phyloP scores from a whole-genome alignment of 2,329 filamentous ascomycete species.

The Passalora sequoiae region DNA sequence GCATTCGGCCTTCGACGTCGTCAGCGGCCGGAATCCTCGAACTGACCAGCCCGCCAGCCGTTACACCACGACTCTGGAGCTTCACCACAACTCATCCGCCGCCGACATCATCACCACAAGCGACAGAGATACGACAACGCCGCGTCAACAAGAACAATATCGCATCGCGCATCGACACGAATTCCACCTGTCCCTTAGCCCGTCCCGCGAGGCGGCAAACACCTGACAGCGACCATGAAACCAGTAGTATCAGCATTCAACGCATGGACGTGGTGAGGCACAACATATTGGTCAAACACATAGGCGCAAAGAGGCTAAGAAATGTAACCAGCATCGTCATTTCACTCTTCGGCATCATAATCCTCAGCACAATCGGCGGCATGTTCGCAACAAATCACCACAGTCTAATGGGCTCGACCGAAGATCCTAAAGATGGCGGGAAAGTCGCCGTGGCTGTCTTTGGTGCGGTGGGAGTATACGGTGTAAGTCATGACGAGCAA shows the following conservation, averaged over 20 bases:
- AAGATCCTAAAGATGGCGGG: conserved; percentile 58
- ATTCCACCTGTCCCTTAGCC: too few relatives aligned
- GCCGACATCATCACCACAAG: background rate
- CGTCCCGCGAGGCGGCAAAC: conserved; percentile 11
- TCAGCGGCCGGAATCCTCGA: background rate
- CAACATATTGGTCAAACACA: background rate
- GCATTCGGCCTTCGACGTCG: background rate
- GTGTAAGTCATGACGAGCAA: too few relatives aligned
- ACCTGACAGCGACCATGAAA: conserved; percentile 75
- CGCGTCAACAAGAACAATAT: too few relatives aligned
- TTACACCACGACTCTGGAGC: too few relatives aligned
- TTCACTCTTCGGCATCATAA: conserved; percentile 60
- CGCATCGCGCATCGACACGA: background rate
- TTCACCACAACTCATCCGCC: too few relatives aligned
- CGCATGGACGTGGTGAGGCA: conserved; percentile 81
- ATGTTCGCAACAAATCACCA: conserved; percentile 75
- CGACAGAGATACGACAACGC: background rate
- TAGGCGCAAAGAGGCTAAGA: conserved; percentile 5
- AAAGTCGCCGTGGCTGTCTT: conserved; percentile 83
- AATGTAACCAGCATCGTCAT: conserved; percentile 61
- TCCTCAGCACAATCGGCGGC: conserved; percentile 60
- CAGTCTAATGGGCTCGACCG: conserved; percentile 70
- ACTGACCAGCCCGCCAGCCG: background rate
- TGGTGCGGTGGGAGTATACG: conserved; percentile 80
- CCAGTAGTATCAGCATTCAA: conserved; percentile 86